Evolutionary conservation across 2,329 filamentous ascomycete species (phyloP).

Genomic region (Thielaviopsis musarum): DNA sequence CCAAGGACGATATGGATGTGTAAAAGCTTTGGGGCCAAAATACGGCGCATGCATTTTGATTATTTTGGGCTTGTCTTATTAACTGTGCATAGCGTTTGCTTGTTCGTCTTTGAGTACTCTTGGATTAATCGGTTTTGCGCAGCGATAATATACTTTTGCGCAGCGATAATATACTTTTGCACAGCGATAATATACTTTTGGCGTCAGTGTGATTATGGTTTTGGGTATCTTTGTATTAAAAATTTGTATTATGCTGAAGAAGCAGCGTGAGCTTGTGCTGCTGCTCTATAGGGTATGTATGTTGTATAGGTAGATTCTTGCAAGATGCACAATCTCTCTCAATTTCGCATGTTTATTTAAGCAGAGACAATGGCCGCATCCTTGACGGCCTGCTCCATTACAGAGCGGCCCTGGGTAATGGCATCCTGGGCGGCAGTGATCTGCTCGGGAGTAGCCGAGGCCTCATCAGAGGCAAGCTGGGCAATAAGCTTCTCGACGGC

Average conservation of each 20-base stretch:
- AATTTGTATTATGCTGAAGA: not conserved
- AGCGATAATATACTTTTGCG: too few relatives aligned
- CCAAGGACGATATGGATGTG: constrained; percentile 49
- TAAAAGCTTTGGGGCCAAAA: constrained; percentile 20
- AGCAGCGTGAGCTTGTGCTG: not conserved
- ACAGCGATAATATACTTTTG: too few relatives aligned
- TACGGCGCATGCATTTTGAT: not conserved
- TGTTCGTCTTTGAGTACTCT: not conserved
- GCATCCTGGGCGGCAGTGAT: constrained; percentile 38
- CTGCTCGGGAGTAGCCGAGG: constrained; percentile 29
- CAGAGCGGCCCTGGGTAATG: constrained; percentile 30
- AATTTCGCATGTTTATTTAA: not conserved
- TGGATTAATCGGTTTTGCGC: not conserved
- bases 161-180: too few relatives aligned
- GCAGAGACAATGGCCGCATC: constrained; percentile 6
- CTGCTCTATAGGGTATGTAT: not conserved
- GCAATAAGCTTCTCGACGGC: constrained; percentile 60
- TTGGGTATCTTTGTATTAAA: not conserved
- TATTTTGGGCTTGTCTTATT: not conserved
- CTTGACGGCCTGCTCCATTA: constrained; percentile 6
- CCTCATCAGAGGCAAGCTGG: constrained; percentile 49
- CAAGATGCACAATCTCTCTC: not conserved
- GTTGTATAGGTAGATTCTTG: not conserved
- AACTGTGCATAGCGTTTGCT: not conserved
- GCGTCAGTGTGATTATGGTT: not conserved